Evolutionary conservation across 345 rosid species (phyloP).

Genomic region (Eucalyptus grandis): DNA sequence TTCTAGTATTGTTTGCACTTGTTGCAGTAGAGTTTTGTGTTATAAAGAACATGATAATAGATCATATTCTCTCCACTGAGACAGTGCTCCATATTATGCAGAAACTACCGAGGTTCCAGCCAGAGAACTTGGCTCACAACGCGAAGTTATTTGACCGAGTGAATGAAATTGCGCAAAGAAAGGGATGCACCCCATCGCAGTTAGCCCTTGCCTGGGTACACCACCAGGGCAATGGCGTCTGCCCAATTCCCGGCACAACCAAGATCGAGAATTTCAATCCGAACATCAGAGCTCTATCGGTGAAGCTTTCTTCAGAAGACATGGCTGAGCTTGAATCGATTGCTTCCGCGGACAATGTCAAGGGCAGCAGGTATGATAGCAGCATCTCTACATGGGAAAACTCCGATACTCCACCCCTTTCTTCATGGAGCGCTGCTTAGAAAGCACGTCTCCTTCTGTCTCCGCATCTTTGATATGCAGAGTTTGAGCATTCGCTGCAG

Average conservation of each 20-base stretch:
- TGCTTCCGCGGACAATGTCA: constrained; percentile 18
- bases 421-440: constrained; percentile 24
- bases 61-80: background rate
- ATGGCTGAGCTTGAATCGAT: constrained; percentile 48
- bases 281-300: constrained; percentile 36
- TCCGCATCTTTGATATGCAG: background rate
- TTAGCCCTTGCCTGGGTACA: background rate
- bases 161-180: background rate
- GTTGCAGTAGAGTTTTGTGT: background rate
- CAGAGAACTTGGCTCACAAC: background rate
- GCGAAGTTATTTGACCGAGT: background rate
- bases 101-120: background rate
- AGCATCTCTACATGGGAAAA: constrained; percentile 9
- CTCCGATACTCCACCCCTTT: constrained; percentile 40
- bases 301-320: constrained; percentile 42
- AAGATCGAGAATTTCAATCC: background rate
- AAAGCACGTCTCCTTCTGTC: background rate
- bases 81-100: background rate
- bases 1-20: background rate
- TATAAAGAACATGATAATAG: background rate
- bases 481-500: background rate
- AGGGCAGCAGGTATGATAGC: constrained; percentile 23
- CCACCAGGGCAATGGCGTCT: background rate
- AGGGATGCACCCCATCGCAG: constrained; percentile 1
- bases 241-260: background rate